phyloP scores from a whole-genome alignment of 2,329 filamentous ascomycete species.

The Eutypa lata region DNA sequence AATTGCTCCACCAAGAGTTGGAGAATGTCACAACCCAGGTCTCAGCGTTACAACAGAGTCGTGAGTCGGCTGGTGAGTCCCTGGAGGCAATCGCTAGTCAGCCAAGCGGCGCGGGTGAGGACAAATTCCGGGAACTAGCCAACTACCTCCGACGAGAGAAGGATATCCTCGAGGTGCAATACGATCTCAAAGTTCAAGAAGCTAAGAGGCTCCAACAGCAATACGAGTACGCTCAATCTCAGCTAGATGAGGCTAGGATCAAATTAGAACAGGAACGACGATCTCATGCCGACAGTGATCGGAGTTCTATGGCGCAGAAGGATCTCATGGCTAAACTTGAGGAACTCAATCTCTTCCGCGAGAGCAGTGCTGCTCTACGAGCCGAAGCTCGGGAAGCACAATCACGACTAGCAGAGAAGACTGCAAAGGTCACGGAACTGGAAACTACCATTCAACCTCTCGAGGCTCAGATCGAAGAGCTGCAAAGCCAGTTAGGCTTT shows the following conservation, averaged over 20 bases:
- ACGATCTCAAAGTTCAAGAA: slow-evolving; percentile 85
- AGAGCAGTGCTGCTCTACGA: slow-evolving; percentile 88
- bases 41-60: slow-evolving; percentile 72
- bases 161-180: slow-evolving; percentile 96
- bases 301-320: slow-evolving; percentile 74
- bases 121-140: slow-evolving; percentile 85
- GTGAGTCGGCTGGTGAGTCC: slow-evolving; percentile 48
- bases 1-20: slow-evolving; percentile 82
- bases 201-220: slow-evolving; percentile 86
- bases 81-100: slow-evolving; percentile 53
- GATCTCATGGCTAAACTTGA: slow-evolving; percentile 93
- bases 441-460: slow-evolving; percentile 76
- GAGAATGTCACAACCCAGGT: slow-evolving; percentile 82
- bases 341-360: slow-evolving; percentile 91
- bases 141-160: slow-evolving; percentile 91
- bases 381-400: slow-evolving; percentile 81
- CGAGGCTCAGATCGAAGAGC: slow-evolving; percentile 73
- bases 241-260: slow-evolving; percentile 83
- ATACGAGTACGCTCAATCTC: slow-evolving; percentile 78
- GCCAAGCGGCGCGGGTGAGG: slow-evolving; percentile 57
- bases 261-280: slow-evolving; percentile 89
- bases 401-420: slow-evolving; percentile 71
- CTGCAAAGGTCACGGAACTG: slow-evolving; percentile 70
- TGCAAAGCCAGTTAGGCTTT: slow-evolving; percentile 77
- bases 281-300: slow-evolving; percentile 68